Conservation (phyloP, 805 yeast species). For the Metschnikowia continentalis region DNA sequence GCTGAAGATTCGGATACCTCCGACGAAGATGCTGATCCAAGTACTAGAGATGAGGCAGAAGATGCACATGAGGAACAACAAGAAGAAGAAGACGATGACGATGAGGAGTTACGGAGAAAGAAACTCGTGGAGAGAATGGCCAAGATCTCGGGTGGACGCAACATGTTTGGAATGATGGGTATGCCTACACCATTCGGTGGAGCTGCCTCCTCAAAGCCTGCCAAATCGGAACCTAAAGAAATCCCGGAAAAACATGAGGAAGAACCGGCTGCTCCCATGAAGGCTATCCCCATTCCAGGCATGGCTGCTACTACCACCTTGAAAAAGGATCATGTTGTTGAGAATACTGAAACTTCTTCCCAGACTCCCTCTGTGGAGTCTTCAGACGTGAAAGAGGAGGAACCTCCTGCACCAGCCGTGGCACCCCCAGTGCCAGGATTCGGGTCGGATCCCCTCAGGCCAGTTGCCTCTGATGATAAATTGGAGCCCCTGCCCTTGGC, state of each 20-base stretch:
- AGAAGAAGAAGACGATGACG: constrained; percentile 54
- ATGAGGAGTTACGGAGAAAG: constrained; percentile 69
- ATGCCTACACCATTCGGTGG: constrained; percentile 40
- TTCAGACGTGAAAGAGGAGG: background rate
- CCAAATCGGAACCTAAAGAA: constrained; percentile 12
- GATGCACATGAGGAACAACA: constrained; percentile 56
- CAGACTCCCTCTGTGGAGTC: background rate
- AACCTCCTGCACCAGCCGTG: background rate
- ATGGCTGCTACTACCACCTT: constrained; percentile 3
- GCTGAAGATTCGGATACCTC: background rate
- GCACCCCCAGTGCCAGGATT: background rate
- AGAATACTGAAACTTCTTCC: background rate
- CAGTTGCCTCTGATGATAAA: background rate
- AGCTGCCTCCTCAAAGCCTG: constrained; percentile 13
- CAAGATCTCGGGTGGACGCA: constrained; percentile 82
- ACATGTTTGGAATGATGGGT: constrained; percentile 73
- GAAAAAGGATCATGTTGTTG: background rate
- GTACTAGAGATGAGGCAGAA: constrained; percentile 34
- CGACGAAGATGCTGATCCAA: constrained; percentile 17
- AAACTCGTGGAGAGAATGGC: constrained; percentile 93
- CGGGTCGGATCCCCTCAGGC: background rate
- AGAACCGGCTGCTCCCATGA: constrained; percentile 1
- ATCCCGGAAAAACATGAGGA: background rate
- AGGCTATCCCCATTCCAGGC: constrained; percentile 13
- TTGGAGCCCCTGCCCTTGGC: background rate